Evolutionary conservation across 495 filamentous ascomycete species (phyloP), one percentile per base, ranked within the genome.

Genomic region (Daldinia loculata): DNA sequence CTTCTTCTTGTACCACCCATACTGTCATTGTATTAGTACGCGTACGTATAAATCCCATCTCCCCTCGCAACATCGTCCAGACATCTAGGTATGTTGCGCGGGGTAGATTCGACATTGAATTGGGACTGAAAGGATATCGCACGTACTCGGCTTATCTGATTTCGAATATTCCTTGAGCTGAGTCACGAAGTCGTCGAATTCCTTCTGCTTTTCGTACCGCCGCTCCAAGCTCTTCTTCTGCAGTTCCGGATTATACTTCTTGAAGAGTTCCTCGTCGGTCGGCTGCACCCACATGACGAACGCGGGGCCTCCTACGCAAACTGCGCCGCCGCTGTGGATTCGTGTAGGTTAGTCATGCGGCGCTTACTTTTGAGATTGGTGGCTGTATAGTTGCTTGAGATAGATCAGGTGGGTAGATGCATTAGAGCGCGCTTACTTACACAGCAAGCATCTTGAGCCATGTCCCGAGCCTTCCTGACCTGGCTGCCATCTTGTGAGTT

Each of bases 211-310:
- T 70, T 89, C 86, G 51, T 89, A 83, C 30, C 94, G 87, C 58
- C 90, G 85, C 75, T 93, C 92, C 1, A 94, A 80, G 59, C 91
- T 92, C 71, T 90, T 87, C 78, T 91, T 92, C 77, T 95, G 92
- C 4, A 98, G 87, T 14, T 98, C 95, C 1, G 95, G 94, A 78
- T 94, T 98, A 83, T 97, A 98, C 79, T 85, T 89, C 85, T 94
- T 75, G 83, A 97, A 92, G 8, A 98, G 84, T 80, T 98, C 94
- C 78, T 97, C 95, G 70, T 97, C 93, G 6, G 92, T 89, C 3
- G 96, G 95, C 56, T 89, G 87, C 39, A 98, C 82, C 70, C 87
- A 96, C 75, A 87, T 83, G n/a, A 94, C 88, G 51, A 98, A 80
- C 4, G 92, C 91, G 32, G 95, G 95, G 26, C 95, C 95, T 41